A percentile compares a stretch with the other conserved stretches of the same genome.
Evolutionary conservation across 1,139 yeast species (phyloP).

Genomic region (Pichia sp.): DNA sequence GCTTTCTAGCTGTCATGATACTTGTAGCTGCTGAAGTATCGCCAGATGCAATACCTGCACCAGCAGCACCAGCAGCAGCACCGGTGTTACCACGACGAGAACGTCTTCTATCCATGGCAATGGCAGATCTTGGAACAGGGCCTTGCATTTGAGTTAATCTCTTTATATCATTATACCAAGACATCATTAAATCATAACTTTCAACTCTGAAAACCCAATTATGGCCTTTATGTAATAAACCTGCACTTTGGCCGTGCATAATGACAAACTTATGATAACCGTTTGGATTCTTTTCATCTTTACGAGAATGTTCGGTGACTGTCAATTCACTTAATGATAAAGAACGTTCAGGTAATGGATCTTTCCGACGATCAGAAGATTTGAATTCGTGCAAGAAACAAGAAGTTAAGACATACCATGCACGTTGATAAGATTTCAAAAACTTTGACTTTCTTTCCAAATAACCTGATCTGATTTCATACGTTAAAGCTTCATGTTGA

Average conservation of each 20-base stretch:
- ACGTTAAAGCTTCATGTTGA: conserved; percentile 68
- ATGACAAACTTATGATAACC: conserved; percentile 77
- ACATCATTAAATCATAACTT: conserved; percentile 71
- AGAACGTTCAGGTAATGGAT: conserved; percentile 86
- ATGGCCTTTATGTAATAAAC: conserved; percentile 71
- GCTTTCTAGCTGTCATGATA: conserved; percentile 13
- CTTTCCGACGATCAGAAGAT: conserved; percentile 76
- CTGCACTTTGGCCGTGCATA: conserved; percentile 64
- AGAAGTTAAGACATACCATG: conserved; percentile 91
- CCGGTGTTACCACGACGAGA: conserved; percentile 10
- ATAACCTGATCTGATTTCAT: conserved; percentile 73
- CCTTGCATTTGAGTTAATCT: conserved; percentile 57
- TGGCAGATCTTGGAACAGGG: conserved; percentile 48
- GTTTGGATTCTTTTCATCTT: conserved; percentile 57
- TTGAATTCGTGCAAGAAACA: conserved; percentile 89
- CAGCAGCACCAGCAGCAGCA: not conserved
- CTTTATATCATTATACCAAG: conserved; percentile 81
- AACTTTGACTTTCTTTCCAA: conserved; percentile 90
- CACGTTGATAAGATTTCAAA: conserved; percentile 82
- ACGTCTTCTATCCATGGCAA: conserved; percentile 38
- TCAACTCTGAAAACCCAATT: conserved; percentile 93
- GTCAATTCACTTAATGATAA: conserved; percentile 78
- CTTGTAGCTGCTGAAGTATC: conserved; percentile 14
- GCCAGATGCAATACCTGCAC: conserved; percentile 13
- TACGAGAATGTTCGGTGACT: conserved; percentile 77